Conservation (phyloP, 2,329 filamentous ascomycete species). For the Malbranchea zuffiana region DNA sequence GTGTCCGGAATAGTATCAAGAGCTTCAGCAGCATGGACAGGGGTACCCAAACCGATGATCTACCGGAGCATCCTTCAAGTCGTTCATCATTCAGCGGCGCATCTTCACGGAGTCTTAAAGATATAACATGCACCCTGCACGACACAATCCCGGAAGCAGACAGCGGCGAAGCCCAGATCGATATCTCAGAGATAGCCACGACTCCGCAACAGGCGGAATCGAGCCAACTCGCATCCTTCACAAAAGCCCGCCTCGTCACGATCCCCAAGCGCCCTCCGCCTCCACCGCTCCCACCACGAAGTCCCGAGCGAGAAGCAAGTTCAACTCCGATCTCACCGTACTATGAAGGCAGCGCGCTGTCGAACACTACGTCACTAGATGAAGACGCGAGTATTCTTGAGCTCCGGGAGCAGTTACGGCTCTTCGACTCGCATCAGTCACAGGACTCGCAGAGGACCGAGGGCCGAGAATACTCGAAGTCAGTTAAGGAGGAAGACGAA, state of each 20-base stretch:
- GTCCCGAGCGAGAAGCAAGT: conserved; percentile 43
- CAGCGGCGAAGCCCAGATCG: too few species aligned
- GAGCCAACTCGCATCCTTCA: conserved; percentile 53
- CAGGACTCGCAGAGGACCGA: too few species aligned
- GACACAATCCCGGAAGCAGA: background rate
- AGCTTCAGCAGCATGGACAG: conserved; percentile 50
- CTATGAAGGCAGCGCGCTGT: conserved; percentile 5
- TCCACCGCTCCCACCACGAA: conserved; percentile 67
- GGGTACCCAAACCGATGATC: conserved; percentile 58
- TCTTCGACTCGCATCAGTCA: too few species aligned
- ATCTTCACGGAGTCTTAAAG: conserved; percentile 10
- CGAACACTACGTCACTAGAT: conserved; percentile 9
- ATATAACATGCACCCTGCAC: background rate
- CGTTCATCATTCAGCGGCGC: conserved; percentile 9
- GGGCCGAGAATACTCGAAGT: conserved; percentile 2
- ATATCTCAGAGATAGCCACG: background rate
- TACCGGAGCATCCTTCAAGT: conserved; percentile 2
- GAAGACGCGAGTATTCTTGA: conserved; percentile 11
- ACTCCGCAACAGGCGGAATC: background rate
- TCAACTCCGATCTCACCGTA: conserved; percentile 2
- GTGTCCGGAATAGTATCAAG: conserved; percentile 59
- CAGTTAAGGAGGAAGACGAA: background rate
- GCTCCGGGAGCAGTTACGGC: too few species aligned
- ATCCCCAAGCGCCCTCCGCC: conserved; percentile 65
- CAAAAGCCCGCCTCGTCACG: conserved; percentile 68